Percentiles rank a stretch among this genome's conserved stretches.
phyloP scores from a whole-genome alignment of 345 rosid species.

The Dimocarpus longan region DNA sequence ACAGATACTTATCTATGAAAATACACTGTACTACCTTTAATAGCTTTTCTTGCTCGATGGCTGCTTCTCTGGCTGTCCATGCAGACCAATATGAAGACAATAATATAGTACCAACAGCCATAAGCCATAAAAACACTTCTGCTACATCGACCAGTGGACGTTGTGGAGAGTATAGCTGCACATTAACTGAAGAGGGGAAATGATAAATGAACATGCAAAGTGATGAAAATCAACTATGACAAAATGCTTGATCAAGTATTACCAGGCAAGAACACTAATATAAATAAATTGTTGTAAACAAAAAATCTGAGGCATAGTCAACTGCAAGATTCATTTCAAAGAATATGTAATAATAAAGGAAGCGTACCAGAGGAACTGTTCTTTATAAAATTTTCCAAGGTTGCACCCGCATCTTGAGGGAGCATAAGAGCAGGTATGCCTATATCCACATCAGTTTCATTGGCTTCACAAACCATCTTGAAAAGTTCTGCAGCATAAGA shows the following conservation, averaged over 20 bases:
- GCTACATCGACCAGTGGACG: conserved; percentile 95
- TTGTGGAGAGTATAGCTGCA: conserved; percentile 85
- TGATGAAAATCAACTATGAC: conserved; percentile 19
- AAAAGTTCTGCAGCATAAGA: conserved; percentile 69
- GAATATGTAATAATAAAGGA: conserved; percentile 13
- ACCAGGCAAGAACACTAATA: conserved; percentile 5
- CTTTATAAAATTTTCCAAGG: conserved; percentile 44
- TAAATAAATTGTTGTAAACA: conserved; percentile 1
- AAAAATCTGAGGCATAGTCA: conserved; percentile 7
- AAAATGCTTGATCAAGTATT: conserved; percentile 7
- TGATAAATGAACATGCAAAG: conserved; percentile 7
- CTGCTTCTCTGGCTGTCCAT: conserved; percentile 86
- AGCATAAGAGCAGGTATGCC: conserved; percentile 89
- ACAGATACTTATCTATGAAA: neutral
- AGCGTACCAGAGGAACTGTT: conserved; percentile 44
- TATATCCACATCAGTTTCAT: conserved; percentile 69
- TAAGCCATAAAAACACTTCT: conserved; percentile 97
- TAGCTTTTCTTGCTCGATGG: conserved; percentile 86
- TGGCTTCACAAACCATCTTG: conserved; percentile 91
- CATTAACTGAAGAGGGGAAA: conserved; percentile 59
- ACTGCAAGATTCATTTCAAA: conserved; percentile 1
- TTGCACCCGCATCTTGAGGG: conserved; percentile 88
- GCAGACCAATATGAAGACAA: conserved; percentile 98
- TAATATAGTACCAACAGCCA: conserved; percentile 93
- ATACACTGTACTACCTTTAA: conserved; percentile 59